phyloP scores from a whole-genome alignment of 441 rosid genomes.

The Populus hybrid region DNA sequence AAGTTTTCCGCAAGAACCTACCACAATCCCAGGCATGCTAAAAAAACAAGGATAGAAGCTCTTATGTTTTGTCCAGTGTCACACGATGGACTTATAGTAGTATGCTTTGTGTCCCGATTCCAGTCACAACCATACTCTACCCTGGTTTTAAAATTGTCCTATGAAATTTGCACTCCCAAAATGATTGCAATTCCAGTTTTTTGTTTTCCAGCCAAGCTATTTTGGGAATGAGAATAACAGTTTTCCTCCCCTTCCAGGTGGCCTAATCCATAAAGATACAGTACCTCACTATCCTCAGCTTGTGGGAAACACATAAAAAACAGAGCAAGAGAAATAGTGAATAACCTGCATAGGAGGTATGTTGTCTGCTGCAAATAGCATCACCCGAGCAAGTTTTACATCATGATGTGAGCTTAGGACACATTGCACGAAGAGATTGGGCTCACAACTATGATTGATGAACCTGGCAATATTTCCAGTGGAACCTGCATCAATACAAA shows the following conservation, averaged over 20 bases:
- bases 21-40: not conserved
- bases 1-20: not conserved
- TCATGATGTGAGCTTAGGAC: slow-evolving; percentile 81
- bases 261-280: not conserved
- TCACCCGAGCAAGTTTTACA: slow-evolving; percentile 78
- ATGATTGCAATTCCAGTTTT: not conserved
- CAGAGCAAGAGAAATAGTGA: not conserved
- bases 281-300: not conserved
- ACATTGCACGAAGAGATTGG: slow-evolving; percentile 85
- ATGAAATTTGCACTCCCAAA: not conserved
- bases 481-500: slow-evolving; percentile 83
- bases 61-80: not conserved
- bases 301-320: not conserved
- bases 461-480: slow-evolving; percentile 83
- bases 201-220: not conserved
- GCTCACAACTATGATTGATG: slow-evolving; percentile 92
- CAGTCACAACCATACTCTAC: not conserved
- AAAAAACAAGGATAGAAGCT: not conserved
- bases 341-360: slow-evolving; percentile 87
- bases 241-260: not conserved
- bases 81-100: not conserved
- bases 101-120: not conserved
- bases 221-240: not conserved
- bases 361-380: slow-evolving; percentile 91
- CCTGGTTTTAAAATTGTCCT: not conserved